phyloP scores from a whole-genome alignment of 2,329 filamentous ascomycete genomes.

The Arthrinium puccinioides region DNA sequence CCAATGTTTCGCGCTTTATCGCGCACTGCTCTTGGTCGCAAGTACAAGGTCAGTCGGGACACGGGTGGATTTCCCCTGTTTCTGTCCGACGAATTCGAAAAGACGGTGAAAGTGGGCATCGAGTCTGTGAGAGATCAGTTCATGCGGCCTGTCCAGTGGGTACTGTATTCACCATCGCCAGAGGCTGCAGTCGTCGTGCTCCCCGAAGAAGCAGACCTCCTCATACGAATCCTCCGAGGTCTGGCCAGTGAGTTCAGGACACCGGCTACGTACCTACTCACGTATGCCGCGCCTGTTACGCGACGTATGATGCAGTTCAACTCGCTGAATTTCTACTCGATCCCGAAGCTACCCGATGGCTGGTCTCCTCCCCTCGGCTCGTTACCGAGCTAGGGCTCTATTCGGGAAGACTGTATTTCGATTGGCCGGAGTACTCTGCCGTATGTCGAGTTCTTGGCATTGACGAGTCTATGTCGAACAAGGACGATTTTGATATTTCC shows the following conservation, averaged over 20 bases:
- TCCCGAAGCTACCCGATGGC: conserved; percentile 35
- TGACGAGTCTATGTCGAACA: conserved; percentile 1
- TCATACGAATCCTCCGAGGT: conserved; percentile 38
- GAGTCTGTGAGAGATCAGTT: conserved; percentile 24
- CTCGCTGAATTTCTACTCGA: conserved; percentile 39
- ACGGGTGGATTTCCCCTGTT: conserved; percentile 19
- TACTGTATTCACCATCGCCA: conserved; percentile 43
- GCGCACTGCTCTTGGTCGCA: conserved; percentile 24
- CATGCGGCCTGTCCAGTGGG: conserved; percentile 48
- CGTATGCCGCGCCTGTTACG: conserved; percentile 54
- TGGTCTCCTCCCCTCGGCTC: conserved; percentile 43
- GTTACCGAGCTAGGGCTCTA: conserved; percentile 52
- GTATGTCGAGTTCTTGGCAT: conserved; percentile 27
- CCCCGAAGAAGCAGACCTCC: conserved; percentile 52
- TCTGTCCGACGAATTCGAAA: conserved; percentile 38
- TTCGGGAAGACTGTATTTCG: conserved; percentile 53
- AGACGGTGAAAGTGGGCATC: conserved; percentile 29
- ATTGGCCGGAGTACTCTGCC: conserved; percentile 35
- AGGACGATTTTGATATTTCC: conserved; percentile 8
- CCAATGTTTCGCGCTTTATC: conserved; percentile 34
- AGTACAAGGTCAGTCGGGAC: conserved; percentile 19
- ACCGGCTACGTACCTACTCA: conserved; percentile 35
- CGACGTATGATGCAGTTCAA: conserved; percentile 54
- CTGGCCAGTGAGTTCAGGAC: background rate
- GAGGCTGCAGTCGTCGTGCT: conserved; percentile 48